Evolutionary conservation across 768 basidiomycete species (phyloP), one percentile per base, ranked within the genome.

Genomic region (Tricholoma bakamatsutake): DNA sequence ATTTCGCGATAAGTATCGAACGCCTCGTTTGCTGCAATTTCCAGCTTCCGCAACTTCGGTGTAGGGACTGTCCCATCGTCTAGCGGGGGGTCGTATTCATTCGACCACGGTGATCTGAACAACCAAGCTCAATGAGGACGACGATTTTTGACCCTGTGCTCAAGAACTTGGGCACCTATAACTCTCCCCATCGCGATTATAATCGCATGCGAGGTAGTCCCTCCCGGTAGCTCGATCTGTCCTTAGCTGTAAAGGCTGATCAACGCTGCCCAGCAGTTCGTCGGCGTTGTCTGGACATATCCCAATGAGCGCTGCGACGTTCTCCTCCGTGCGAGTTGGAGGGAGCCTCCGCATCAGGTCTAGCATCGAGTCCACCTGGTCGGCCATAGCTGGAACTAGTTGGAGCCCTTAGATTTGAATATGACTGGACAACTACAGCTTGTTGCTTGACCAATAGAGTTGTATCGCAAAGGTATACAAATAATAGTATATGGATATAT

Each of bases 1-100:
- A 98, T 83, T 72, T 98, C 96, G 24, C 95, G 85, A 71, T 99
- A 99, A 2, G 93, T 93, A 67, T 97, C 94, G 65, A 99, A 98
- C 9, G 94, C 95, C 59, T 96, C 92, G 65, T 98, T 98, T 34
- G 95, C 92, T 9, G 89, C 76, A 55, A 94, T 85, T 70, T 99
- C 97, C 24, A 99, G 77, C 66, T 93, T 90, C 55, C 97, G 83
- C 56, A 98, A 80, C 66, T 87, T 90, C 15, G 85, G 72, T 7
- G 88, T 85, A 0, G 97, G 97, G 2, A 82, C 75, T 3, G 95
- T 94, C 2, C 93, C 96, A 60, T 96, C 92, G 17, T 94, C 87
- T 45, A 93, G 70, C 1, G 88, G 88, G 21, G 94, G 91, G 59
- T 93, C 87, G 66, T 98, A 99, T 67, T 90, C 87, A 68, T 98